Evolutionary conservation across 2,329 filamentous ascomycete genomes (phyloP).

Genomic region (Colletotrichum graminicola): DNA sequence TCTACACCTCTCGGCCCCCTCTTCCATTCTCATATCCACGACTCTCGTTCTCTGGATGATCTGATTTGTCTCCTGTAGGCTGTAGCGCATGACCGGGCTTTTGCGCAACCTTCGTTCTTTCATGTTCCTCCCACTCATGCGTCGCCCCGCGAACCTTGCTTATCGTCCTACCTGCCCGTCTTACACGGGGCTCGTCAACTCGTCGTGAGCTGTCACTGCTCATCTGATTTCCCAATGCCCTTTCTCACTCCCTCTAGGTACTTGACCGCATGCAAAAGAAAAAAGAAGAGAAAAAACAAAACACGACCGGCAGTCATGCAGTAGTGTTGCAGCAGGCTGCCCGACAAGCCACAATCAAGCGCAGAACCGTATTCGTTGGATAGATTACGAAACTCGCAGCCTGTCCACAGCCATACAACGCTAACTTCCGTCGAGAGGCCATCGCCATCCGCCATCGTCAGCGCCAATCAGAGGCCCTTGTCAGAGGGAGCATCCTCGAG

Average conservation of each 20-base stretch:
- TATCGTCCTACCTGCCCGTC: not conserved
- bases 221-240: not conserved
- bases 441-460: not conserved
- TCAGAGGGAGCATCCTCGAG: not conserved
- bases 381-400: not conserved
- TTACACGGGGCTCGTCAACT: not conserved
- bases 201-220: not conserved
- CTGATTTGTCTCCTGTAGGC: conserved; percentile 10
- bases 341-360: conserved; percentile 35
- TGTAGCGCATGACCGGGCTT: conserved; percentile 10
- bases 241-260: not conserved
- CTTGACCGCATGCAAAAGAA: not conserved
- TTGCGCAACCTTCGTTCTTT: conserved; percentile 12
- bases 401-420: conserved; percentile 9
- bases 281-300: too few species aligned
- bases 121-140: conserved; percentile 8
- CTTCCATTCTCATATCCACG: not conserved
- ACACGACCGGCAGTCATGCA: conserved; percentile 13
- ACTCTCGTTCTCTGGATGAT: not conserved
- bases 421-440: not conserved
- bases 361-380: not conserved
- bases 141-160: not conserved
- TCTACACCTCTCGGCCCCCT: too few species aligned
- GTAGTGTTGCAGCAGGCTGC: conserved; percentile 27
- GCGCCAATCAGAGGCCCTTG: not conserved